These are phyloP conservation scores for Micractinium sp. DNA, from an alignment of 139 green algal species.

Conservation along the genomic window DNA sequence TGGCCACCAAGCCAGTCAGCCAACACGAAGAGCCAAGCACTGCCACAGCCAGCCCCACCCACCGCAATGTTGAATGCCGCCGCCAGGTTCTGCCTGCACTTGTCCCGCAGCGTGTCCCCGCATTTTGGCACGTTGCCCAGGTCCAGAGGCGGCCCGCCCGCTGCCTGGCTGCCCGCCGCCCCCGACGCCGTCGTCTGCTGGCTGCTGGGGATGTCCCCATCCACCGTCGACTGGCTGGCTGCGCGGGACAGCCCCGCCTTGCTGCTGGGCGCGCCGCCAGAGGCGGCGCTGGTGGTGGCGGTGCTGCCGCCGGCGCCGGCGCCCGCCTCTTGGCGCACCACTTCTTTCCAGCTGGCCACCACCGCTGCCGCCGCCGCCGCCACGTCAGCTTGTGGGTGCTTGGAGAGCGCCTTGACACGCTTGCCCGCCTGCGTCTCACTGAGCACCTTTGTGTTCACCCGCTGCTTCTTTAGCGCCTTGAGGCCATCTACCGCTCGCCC, in stretches of 20 bases:
- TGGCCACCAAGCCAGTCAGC: no score
- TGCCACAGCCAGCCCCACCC: not conserved
- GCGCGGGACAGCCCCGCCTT: not conserved
- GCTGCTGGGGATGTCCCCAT: not conserved
- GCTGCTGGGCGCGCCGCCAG: not conserved
- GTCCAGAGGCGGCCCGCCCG: not conserved
- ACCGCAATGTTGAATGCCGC: constrained; percentile 4
- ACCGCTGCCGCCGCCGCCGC: constrained; percentile 59
- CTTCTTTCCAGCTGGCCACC: constrained; percentile 79
- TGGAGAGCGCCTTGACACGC: constrained; percentile 76
- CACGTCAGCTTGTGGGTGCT: constrained; percentile 61
- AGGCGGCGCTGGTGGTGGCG: not conserved
- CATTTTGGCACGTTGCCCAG: constrained; percentile 17
- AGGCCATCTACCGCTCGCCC: constrained; percentile 67
- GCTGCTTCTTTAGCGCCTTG: constrained; percentile 51
- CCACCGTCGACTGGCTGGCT: not conserved
- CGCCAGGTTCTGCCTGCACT: constrained; percentile 61
- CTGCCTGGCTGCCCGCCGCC: constrained; percentile 3
- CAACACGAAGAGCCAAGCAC: not conserved
- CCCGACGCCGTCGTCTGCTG: not conserved
- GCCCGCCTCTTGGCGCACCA: constrained; percentile 28
- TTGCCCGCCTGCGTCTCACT: constrained; percentile 81
- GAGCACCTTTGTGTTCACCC: constrained; percentile 73
- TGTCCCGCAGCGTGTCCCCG: constrained; percentile 66
- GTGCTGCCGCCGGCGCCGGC: not conserved